Conservation (phyloP, 176 grass and related monocot genomes). For the Lolium perenne region DNA sequence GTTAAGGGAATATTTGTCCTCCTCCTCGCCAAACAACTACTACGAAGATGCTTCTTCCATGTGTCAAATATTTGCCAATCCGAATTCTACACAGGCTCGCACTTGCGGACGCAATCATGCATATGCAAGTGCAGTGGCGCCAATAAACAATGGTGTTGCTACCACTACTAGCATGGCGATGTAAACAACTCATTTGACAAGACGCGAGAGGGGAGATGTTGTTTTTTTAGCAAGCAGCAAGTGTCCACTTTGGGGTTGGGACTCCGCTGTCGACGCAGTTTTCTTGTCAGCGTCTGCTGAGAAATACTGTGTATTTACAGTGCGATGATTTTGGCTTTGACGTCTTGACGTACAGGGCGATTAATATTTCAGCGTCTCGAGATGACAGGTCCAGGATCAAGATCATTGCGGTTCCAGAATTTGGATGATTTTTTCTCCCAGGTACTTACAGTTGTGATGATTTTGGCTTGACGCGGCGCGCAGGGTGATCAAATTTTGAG, state of each 20-base stretch:
- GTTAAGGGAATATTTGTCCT: constrained; percentile 1
- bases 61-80: background rate
- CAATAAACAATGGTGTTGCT: background rate
- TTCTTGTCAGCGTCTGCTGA: background rate
- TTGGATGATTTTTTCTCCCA: too few relatives aligned
- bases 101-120: background rate
- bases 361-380: background rate
- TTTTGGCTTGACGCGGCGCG: background rate
- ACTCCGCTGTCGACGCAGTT: background rate
- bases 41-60: background rate
- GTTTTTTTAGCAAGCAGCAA: background rate
- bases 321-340: background rate
- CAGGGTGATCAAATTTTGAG: background rate
- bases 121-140: background rate
- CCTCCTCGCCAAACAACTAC: background rate
- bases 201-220: background rate
- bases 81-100: background rate
- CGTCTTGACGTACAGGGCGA: background rate
- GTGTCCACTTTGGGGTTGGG: background rate
- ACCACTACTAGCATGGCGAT: too few relatives aligned
- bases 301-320: background rate
- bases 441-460: background rate
- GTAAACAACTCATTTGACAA: background rate
- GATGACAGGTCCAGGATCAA: background rate
- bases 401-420: too few relatives aligned